A percentile compares a stretch with the other conserved stretches of the same genome.
Conservation (phyloP, 108 stramenopile genomes). For the Nannochloropsis salina region DNA sequence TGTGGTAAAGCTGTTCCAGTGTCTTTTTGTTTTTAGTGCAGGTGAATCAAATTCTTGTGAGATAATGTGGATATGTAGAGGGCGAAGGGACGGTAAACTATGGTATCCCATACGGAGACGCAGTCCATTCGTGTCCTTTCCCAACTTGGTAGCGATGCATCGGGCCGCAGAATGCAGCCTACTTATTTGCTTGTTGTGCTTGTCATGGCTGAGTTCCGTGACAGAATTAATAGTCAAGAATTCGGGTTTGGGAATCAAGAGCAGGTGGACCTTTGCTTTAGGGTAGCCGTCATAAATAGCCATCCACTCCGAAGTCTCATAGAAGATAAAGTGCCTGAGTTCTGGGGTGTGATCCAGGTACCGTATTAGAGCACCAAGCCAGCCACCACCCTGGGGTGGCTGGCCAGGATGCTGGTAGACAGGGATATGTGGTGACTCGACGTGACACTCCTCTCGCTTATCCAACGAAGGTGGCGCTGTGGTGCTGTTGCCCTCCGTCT, state of each 20-base stretch:
- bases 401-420: background rate
- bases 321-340: constrained; percentile 19
- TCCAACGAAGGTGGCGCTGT: background rate
- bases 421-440: background rate
- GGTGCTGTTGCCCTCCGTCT: background rate
- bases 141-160: background rate
- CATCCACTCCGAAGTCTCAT: constrained; percentile 25
- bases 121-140: background rate
- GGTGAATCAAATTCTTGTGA: constrained; percentile 44
- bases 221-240: background rate
- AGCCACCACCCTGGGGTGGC: background rate
- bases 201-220: constrained; percentile 11
- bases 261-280: constrained; percentile 36
- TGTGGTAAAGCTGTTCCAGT: constrained; percentile 51
- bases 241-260: constrained; percentile 23
- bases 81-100: constrained; percentile 35
- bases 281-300: constrained; percentile 46
- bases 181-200: background rate
- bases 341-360: background rate
- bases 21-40: constrained; percentile 31
- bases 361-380: background rate
- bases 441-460: background rate
- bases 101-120: constrained; percentile 32
- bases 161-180: background rate
- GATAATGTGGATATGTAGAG: constrained; percentile 47